These are phyloP conservation scores for Trypanosoma platydactyli DNA, from an alignment of 208 protist genomes.

Conservation along the genomic window DNA sequence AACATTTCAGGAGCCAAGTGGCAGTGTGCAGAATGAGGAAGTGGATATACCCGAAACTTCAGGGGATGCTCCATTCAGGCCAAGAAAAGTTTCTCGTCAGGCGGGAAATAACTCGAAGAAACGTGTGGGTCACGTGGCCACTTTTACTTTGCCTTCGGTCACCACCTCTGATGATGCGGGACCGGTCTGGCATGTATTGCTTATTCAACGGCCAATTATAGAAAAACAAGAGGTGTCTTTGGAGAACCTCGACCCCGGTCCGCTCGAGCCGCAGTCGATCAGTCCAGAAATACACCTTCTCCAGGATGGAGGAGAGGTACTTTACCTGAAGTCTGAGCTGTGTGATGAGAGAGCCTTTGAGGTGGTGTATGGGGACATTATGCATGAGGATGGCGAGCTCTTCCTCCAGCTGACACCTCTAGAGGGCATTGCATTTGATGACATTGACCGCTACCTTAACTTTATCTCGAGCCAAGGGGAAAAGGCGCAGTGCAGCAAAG, in stretches of 20 bases:
- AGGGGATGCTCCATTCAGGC: not conserved
- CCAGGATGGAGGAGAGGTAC: slow-evolving; percentile 64
- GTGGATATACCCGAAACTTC: not conserved
- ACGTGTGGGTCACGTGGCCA: slow-evolving; percentile 42
- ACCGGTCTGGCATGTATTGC: slow-evolving; percentile 36
- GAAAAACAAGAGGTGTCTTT: slow-evolving; percentile 43
- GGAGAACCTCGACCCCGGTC: slow-evolving; percentile 36
- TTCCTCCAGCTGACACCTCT: slow-evolving; percentile 67
- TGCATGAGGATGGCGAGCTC: slow-evolving; percentile 79
- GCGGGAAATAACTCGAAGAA: slow-evolving; percentile 38
- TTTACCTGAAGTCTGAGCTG: slow-evolving; percentile 49
- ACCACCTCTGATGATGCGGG: slow-evolving; percentile 1
- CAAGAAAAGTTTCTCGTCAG: slow-evolving; percentile 11
- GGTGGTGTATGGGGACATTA: slow-evolving; percentile 55
- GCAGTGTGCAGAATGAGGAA: not conserved
- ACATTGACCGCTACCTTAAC: slow-evolving; percentile 58
- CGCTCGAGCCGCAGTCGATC: slow-evolving; percentile 46
- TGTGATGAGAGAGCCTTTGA: slow-evolving; percentile 46
- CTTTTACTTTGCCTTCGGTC: slow-evolving; percentile 31
- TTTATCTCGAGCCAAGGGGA: slow-evolving; percentile 12
- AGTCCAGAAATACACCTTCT: slow-evolving; percentile 66
- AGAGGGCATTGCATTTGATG: slow-evolving; percentile 72
- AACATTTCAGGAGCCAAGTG: slow-evolving; percentile 27
- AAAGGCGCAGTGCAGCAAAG: not conserved
- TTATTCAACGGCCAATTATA: slow-evolving; percentile 49